Conservation (phyloP, 1,284 basidiomycete species). For the Kalmanozyma brasiliensis region DNA sequence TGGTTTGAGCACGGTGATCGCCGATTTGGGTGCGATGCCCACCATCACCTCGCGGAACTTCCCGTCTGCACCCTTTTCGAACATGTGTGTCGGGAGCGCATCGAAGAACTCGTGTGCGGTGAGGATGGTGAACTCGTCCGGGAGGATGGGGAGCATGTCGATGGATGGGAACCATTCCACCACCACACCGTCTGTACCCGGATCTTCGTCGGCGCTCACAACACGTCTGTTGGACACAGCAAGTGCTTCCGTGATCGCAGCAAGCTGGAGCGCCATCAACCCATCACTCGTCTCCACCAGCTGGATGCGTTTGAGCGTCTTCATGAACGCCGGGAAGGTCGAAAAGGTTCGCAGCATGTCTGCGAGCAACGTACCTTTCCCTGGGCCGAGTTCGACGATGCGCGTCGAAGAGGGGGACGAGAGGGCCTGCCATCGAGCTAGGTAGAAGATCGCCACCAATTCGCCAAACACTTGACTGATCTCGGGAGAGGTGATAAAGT, state of each 20-base stretch:
- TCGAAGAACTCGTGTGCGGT: slow-evolving; percentile 99
- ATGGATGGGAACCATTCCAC: slow-evolving; percentile 82
- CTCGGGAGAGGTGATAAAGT: slow-evolving; percentile 97
- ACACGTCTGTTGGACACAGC: slow-evolving; percentile 42
- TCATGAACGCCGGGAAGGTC: slow-evolving; percentile 52
- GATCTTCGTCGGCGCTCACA: slow-evolving; percentile 33
- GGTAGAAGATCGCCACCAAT: slow-evolving; percentile 75
- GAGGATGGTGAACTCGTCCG: slow-evolving; percentile 79
- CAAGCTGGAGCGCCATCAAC: slow-evolving; percentile 56
- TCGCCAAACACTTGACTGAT: slow-evolving; percentile 97
- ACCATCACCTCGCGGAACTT: slow-evolving; percentile 86
- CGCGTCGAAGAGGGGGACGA: slow-evolving; percentile 74
- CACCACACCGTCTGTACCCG: slow-evolving; percentile 37
- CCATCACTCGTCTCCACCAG: slow-evolving; percentile 64
- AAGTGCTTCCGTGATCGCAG: slow-evolving; percentile 44
- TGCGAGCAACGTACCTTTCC: slow-evolving; percentile 88
- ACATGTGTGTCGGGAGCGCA: slow-evolving; percentile 88
- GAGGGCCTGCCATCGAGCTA: slow-evolving; percentile 79
- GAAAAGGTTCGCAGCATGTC: slow-evolving; percentile 79
- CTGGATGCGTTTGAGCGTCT: slow-evolving; percentile 54
- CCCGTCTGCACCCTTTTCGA: slow-evolving; percentile 76
- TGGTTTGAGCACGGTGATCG: slow-evolving; percentile 50
- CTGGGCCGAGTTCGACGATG: slow-evolving; percentile 92
- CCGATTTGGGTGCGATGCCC: slow-evolving; percentile 69
- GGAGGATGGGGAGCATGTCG: slow-evolving; percentile 74